Evolutionary conservation across 768 basidiomycete genomes (phyloP).

Genomic region (Lepiota brunneoincarnata): DNA sequence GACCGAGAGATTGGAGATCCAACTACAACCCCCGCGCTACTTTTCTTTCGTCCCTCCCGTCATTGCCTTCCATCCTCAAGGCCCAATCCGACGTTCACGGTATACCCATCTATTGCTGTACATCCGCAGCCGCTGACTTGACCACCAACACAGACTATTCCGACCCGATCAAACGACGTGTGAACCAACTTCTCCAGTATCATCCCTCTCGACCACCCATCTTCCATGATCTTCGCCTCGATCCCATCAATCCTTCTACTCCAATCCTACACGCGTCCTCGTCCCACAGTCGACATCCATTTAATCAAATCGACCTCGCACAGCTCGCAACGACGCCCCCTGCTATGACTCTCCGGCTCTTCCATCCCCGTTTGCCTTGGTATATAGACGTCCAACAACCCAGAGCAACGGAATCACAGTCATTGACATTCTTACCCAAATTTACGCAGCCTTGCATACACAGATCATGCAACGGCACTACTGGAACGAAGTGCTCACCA

Average conservation of each 20-base stretch:
- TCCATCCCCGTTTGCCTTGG: constrained; percentile 17
- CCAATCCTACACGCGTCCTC: constrained; percentile 36
- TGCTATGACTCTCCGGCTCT: constrained; percentile 10
- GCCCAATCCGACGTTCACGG: constrained; percentile 32
- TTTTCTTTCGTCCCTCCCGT: constrained; percentile 22
- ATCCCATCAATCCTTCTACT: constrained; percentile 24
- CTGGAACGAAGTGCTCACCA: constrained; percentile 14
- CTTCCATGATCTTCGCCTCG: constrained; percentile 47
- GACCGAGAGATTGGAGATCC: constrained; percentile 42
- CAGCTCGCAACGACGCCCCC: constrained; percentile 15
- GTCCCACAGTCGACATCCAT: constrained; percentile 32
- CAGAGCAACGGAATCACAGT: constrained; percentile 12
- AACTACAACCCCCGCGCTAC: constrained; percentile 32
- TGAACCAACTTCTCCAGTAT: constrained; percentile 29
- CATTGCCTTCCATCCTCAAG: constrained; percentile 19
- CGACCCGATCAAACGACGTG: constrained; percentile 27
- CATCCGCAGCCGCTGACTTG: no score
- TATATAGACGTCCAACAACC: constrained; percentile 11
- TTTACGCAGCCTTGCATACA: constrained; percentile 5
- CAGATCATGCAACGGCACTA: constrained; percentile 13
- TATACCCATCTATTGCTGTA: constrained; percentile 6
- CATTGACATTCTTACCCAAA: constrained; percentile 9
- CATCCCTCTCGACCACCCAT: constrained; percentile 32
- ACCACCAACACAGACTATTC: constrained; percentile 17
- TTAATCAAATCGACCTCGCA: constrained; percentile 11